A percentile compares a stretch with the other conserved stretches of the same genome.
These are phyloP conservation scores for Crithidia brevicula DNA, from an alignment of 208 protist species.

Conservation along the genomic window DNA sequence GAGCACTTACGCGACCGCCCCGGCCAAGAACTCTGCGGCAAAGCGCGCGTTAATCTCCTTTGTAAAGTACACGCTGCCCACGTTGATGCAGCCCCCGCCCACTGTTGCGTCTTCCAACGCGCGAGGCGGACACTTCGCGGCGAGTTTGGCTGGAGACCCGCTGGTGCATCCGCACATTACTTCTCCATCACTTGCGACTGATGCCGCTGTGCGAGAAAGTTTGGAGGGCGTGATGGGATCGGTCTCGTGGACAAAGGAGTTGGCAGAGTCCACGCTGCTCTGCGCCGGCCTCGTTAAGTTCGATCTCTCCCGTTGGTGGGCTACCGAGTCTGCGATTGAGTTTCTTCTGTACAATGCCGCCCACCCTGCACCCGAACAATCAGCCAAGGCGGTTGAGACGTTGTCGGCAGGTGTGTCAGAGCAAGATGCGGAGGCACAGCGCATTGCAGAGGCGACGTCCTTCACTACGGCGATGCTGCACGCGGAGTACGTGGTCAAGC, in stretches of 20 bases:
- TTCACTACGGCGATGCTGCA: conserved; percentile 8
- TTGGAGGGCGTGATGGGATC: no score
- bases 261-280: conserved; percentile 25
- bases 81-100: background rate
- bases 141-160: no score
- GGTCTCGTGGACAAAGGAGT: conserved; percentile 22
- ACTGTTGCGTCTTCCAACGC: background rate
- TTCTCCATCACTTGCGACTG: no score
- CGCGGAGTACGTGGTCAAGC: background rate
- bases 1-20: background rate
- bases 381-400: background rate
- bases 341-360: conserved; percentile 9
- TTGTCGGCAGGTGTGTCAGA: no score
- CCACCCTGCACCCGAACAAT: background rate
- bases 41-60: background rate
- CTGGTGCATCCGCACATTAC: no score
- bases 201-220: no score
- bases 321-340: conserved; percentile 1
- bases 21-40: background rate
- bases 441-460: background rate
- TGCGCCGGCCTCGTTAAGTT: background rate
- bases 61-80: background rate
- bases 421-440: no score
- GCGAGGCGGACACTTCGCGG: no score
- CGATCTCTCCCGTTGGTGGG: background rate